Evolutionary conservation across 768 basidiomycete species (phyloP), one percentile per base, ranked within the genome.

Genomic region (Rhodotorula diobovata): DNA sequence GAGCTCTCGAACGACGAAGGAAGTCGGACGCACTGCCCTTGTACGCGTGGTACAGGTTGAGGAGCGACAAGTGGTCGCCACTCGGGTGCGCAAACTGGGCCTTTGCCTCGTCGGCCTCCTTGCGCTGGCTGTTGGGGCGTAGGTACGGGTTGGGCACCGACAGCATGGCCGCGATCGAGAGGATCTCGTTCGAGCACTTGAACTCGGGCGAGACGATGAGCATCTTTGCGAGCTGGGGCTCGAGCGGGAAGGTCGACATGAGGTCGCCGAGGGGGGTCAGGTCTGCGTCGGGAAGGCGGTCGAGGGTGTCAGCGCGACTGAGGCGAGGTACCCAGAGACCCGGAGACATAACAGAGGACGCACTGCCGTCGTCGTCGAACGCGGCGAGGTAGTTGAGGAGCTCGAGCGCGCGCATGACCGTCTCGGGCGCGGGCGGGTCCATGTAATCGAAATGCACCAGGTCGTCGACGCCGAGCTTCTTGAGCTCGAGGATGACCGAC

Each of bases 231-330:
- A 97, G 84, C 88, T 91, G 94, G 51, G 95, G 96, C 80, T 98
- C 96, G n/a, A 99, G 85, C 21, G 95, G 96, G 84, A 98, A 98
- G 76, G 97, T 93, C 0, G 96, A 95, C 95, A 98, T 97, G 70
- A 92, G 89, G 48, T 82, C 83, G 9, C 96, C 96, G 15, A 98
- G 82, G 0, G 87, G 81, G 1, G 96, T 98, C 67, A 99, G 80
- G 62, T 91, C 58, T 59, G 58, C 58, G 41, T 1, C 9, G 23
- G 16, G 56, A 10, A 2, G 32, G 8, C 14, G 54, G 69, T 77
- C 46, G 12, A 54, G 41, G 18, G 32, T 39, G 39, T 61, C 55
- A 25, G 60, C 39, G 25, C 10, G 20, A 12, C 45, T 39, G 8
- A 28, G 4, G 9, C 2, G 54, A 3, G 9, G n/a, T n/a, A n/a